Evolutionary conservation across 768 basidiomycete genomes (phyloP), one percentile per base, ranked within the genome.

Genomic region (Podaxis carcinomalis): DNA sequence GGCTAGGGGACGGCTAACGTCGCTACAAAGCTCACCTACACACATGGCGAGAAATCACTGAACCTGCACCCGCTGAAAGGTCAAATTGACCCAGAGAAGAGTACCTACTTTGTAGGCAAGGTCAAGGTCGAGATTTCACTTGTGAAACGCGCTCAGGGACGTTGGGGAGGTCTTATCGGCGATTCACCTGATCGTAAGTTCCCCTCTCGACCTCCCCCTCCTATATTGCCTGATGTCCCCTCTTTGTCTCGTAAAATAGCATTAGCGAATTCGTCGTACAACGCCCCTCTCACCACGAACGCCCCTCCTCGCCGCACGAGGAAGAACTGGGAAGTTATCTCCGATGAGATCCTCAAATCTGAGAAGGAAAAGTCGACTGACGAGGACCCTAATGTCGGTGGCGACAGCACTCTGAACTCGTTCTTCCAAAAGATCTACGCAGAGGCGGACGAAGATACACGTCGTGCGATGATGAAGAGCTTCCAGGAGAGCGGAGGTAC

Each of bases 401-500:
- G 95, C 21, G 95, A 97, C 72, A 82, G 78, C 61, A 85, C 91
- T 4, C 82, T 97, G 61, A 96, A 98, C 73, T 68, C 79, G 28
- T 92, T 96, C 77, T 95, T 95, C 85, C 90, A 92, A 69, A 90
- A 92, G 77, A 85, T 99, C 63, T 99, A 90, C 68, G 80, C 83
- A 5, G 92, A 91, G 71, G 91, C 95, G 25, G 94, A 97, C 66
- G 92, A 94, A 0, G 92, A 99, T 67, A 93, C 95, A 13, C 86
- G 81, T 68, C 83, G 88, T 39, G 97, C 97, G 2, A 99, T 99
- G 95, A 87, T 98, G 87, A 99, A 99, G 83, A 95, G 93, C 70
- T 98, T 92, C 73, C 80, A 82, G 62, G 96, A 99, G 78, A 93
- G 92, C 66, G 94, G 94, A 5, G 97, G 97, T 6, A 99, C 97